These are phyloP conservation scores for Calvatia gigantea DNA, from an alignment of 768 basidiomycete genomes.

Conservation along the genomic window DNA sequence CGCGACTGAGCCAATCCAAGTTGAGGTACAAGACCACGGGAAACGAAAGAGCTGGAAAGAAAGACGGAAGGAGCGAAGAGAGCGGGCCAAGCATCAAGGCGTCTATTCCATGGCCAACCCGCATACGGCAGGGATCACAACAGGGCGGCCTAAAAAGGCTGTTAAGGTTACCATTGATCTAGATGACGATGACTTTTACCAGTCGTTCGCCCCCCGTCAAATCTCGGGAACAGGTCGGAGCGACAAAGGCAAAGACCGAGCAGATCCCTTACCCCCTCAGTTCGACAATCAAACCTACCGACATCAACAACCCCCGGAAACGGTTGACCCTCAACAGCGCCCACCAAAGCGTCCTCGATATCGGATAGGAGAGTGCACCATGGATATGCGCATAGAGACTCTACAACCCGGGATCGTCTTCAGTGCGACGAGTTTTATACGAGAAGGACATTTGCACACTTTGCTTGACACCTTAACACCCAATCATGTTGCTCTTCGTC, in stretches of 20 bases:
- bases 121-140: constrained; percentile 1
- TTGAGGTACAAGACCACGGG: constrained; percentile 2
- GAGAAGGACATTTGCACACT: constrained; percentile 4
- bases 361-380: not conserved
- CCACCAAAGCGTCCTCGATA: not conserved
- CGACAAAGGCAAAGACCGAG: not conserved
- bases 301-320: not conserved
- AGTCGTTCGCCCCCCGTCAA: constrained; percentile 2
- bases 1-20: constrained; percentile 4
- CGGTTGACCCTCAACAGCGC: not conserved
- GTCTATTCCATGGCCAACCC: constrained; percentile 12
- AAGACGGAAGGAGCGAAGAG: constrained; percentile 5
- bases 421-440: not conserved
- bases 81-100: constrained; percentile 5
- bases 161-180: constrained; percentile 8
- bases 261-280: not conserved
- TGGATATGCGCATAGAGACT: constrained; percentile 8
- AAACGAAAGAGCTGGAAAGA: constrained; percentile 9
- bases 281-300: not conserved
- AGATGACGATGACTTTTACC: constrained; percentile 8
- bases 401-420: not conserved
- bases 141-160: constrained; percentile 3
- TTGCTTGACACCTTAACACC: not conserved
- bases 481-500: not conserved
- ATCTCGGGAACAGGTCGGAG: not conserved